Evolutionary conservation across 768 basidiomycete genomes (phyloP).

Genomic region (Leccinum barrowsii): DNA sequence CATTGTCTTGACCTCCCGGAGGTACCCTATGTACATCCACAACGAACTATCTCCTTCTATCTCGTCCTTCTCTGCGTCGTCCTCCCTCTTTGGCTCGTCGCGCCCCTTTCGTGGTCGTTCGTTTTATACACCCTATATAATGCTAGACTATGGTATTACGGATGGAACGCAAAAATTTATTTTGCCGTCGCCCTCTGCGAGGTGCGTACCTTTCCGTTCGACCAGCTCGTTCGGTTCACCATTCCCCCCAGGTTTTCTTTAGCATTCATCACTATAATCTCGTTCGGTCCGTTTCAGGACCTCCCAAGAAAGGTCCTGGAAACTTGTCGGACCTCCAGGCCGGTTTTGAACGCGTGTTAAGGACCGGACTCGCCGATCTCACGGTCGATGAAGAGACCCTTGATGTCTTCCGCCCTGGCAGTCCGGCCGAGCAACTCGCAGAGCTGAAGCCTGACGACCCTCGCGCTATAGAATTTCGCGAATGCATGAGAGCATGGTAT

Average conservation of each 20-base stretch:
- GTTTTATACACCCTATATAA: slow-evolving; percentile 45
- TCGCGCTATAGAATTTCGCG: slow-evolving; percentile 70
- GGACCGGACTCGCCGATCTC: slow-evolving; percentile 57
- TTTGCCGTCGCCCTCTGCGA: slow-evolving; percentile 58
- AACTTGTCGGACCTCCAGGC: slow-evolving; percentile 54
- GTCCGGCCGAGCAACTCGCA: slow-evolving; percentile 56
- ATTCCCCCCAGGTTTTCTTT: slow-evolving; percentile 55
- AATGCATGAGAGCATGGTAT: slow-evolving; percentile 57
- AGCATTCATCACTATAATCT: slow-evolving; percentile 61
- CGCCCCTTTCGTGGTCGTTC: slow-evolving; percentile 66
- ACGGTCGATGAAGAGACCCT: slow-evolving; percentile 55
- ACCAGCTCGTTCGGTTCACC: neutral
- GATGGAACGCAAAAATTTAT: slow-evolving; percentile 34
- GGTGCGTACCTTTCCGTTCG: slow-evolving; percentile 36
- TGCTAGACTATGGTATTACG: slow-evolving; percentile 40
- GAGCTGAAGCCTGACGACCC: slow-evolving; percentile 62
- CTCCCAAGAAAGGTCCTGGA: slow-evolving; percentile 42
- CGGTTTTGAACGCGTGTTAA: slow-evolving; percentile 60
- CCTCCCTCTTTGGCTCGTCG: slow-evolving; percentile 59
- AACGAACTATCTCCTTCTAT: slow-evolving; percentile 52
- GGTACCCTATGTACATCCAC: slow-evolving; percentile 37
- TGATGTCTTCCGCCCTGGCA: slow-evolving; percentile 48
- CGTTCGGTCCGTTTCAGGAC: slow-evolving; percentile 43
- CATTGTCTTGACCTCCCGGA: slow-evolving; percentile 19
- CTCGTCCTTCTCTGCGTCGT: slow-evolving; percentile 53